A percentile compares a stretch with the other conserved stretches of the same genome.
Evolutionary conservation across 2,329 filamentous ascomycete species (phyloP).

Genomic region (Anisogramma anomala): DNA sequence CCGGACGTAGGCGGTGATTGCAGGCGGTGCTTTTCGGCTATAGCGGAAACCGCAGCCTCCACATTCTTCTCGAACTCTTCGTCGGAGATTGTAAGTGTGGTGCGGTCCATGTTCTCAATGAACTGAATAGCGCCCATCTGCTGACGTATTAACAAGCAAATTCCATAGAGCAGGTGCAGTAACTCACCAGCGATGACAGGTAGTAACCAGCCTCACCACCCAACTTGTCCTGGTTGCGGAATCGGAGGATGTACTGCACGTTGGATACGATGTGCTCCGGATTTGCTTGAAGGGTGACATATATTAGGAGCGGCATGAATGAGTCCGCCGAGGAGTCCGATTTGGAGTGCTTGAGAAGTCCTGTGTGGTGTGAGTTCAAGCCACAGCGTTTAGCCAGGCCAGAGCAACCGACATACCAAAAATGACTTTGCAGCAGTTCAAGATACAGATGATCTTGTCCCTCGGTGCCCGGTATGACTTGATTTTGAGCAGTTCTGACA

Average conservation of each 20-base stretch:
- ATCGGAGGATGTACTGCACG: slow-evolving; percentile 93
- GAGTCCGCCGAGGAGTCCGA: slow-evolving; percentile 92
- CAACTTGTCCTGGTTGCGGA: slow-evolving; percentile 94
- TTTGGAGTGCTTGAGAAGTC: slow-evolving; percentile 81
- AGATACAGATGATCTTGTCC: slow-evolving; percentile 95
- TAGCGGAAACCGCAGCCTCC: slow-evolving; percentile 90
- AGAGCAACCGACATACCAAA: slow-evolving; percentile 54
- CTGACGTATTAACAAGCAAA: background rate
- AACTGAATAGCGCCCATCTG: slow-evolving; percentile 94
- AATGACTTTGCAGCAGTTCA: slow-evolving; percentile 99
- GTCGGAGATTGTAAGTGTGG: slow-evolving; percentile 82
- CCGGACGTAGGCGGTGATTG: slow-evolving; percentile 34
- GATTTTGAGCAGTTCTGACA: slow-evolving; percentile 82
- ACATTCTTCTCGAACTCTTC: slow-evolving; percentile 94
- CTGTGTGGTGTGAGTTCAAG: slow-evolving; percentile 27
- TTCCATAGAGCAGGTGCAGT: background rate
- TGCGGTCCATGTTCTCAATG: slow-evolving; percentile 90
- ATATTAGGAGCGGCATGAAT: slow-evolving; percentile 90
- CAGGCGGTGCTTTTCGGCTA: slow-evolving; percentile 73
- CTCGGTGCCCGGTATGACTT: slow-evolving; percentile 92
- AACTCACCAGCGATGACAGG: slow-evolving; percentile 69
- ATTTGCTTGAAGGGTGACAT: slow-evolving; percentile 87
- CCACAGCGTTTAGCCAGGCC: background rate
- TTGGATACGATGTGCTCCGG: slow-evolving; percentile 94
- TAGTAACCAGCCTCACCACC: slow-evolving; percentile 98